Percentiles rank a stretch among this genome's conserved stretches.
Conservation (phyloP, 1,284 basidiomycete genomes). For the Cystobasidium pallidum region DNA sequence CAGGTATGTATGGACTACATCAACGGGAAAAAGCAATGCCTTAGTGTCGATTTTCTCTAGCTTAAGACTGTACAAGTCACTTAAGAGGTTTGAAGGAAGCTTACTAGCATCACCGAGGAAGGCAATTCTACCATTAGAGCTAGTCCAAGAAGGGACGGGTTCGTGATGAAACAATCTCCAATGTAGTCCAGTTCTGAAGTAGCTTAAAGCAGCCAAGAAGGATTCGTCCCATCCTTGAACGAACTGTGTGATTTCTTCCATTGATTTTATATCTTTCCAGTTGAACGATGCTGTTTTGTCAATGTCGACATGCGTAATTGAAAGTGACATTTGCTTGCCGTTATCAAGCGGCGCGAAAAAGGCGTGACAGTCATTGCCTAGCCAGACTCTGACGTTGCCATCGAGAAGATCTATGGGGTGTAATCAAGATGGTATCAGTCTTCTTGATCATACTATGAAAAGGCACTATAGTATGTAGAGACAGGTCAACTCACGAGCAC, state of each 20-base stretch:
- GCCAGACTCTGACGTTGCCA: constrained; percentile 23
- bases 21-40: background rate
- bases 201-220: constrained; percentile 12
- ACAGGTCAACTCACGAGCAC: constrained; percentile 19
- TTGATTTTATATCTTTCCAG: constrained; percentile 34
- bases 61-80: no score
- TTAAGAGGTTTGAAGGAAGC: no score
- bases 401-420: constrained; percentile 17
- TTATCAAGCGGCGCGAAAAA: constrained; percentile 27
- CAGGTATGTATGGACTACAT: constrained; percentile 34
- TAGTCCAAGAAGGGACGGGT: constrained; percentile 26
- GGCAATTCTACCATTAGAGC: constrained; percentile 27
- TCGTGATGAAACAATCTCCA: constrained; percentile 36
- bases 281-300: constrained; percentile 24
- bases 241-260: constrained; percentile 3
- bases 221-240: constrained; percentile 20
- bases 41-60: background rate
- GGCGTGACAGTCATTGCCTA: constrained; percentile 18
- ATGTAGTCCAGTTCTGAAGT: constrained; percentile 22
- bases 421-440: no score
- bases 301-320: constrained; percentile 14
- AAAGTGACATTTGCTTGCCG: constrained; percentile 27
- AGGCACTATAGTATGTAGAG: no score
- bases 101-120: constrained; percentile 36
- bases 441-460: no score